These are phyloP conservation scores for Tolypocladium sp. DNA, from an alignment of 2,329 filamentous ascomycete species.

Conservation along the genomic window DNA sequence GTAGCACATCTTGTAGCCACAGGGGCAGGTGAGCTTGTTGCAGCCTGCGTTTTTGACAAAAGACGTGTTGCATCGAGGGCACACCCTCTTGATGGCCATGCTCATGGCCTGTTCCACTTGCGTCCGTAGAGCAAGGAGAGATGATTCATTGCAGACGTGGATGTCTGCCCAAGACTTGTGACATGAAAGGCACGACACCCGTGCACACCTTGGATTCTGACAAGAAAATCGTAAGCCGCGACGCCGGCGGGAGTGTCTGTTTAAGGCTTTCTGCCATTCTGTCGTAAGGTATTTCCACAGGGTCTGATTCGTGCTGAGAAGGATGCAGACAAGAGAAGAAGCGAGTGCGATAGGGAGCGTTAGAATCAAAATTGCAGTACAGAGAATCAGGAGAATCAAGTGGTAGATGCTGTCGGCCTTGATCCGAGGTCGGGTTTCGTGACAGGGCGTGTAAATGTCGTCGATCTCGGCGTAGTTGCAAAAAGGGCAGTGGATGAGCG, in stretches of 20 bases:
- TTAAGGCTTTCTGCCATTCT: slow-evolving; percentile 51
- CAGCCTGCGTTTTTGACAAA: slow-evolving; percentile 93
- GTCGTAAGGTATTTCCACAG: slow-evolving; percentile 29
- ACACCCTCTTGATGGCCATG: slow-evolving; percentile 88
- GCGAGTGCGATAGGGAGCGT: slow-evolving; percentile 42
- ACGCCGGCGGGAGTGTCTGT: slow-evolving; percentile 58
- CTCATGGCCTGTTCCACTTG: slow-evolving; percentile 91
- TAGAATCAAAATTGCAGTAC: slow-evolving; percentile 46
- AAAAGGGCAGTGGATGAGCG: slow-evolving; percentile 78
- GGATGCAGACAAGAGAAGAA: slow-evolving; percentile 33
- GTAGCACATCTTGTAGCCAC: slow-evolving; percentile 98
- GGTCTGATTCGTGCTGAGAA: slow-evolving; percentile 32
- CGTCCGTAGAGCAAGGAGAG: slow-evolving; percentile 71
- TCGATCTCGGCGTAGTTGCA: slow-evolving; percentile 88
- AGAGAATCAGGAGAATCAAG: slow-evolving; percentile 40
- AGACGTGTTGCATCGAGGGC: slow-evolving; percentile 79
- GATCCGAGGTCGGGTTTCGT: slow-evolving; percentile 46
- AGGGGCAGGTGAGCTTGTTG: slow-evolving; percentile 94
- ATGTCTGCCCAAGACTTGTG: slow-evolving; percentile 77
- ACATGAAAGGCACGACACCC: slow-evolving; percentile 73
- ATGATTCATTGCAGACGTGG: slow-evolving; percentile 82
- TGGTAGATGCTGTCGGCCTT: slow-evolving; percentile 41
- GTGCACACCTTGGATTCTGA: slow-evolving; percentile 56
- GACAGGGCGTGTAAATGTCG: slow-evolving; percentile 55
- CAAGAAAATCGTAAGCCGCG: slow-evolving; percentile 74